phyloP scores from a whole-genome alignment of 352 stramenopile genomes.

The Phytopythium chamaehyphon region DNA sequence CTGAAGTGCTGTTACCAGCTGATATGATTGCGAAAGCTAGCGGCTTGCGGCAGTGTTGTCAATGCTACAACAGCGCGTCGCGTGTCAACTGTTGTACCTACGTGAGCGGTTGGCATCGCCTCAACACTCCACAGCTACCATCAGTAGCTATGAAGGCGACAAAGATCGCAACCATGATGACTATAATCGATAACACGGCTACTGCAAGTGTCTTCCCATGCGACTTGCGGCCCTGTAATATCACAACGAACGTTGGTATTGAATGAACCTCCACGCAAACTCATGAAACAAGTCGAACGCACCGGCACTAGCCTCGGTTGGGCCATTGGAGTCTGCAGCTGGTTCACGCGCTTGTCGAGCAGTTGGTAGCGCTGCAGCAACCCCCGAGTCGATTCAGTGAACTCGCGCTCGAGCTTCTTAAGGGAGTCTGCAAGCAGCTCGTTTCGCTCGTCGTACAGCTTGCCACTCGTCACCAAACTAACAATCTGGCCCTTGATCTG shows the following conservation, averaged over 20 bases:
- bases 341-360: constrained; percentile 55
- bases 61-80: not conserved
- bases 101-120: constrained; percentile 46
- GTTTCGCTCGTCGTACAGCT: constrained; percentile 62
- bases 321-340: constrained; percentile 43
- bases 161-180: constrained; percentile 25
- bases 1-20: not conserved
- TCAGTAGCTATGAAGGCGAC: constrained; percentile 24
- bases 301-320: constrained; percentile 35
- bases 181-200: constrained; percentile 13
- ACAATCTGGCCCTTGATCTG: constrained; percentile 75
- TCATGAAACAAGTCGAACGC: constrained; percentile 10
- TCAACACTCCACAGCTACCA: constrained; percentile 30
- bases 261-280: not conserved
- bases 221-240: constrained; percentile 23
- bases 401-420: constrained; percentile 58
- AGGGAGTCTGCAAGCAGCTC: constrained; percentile 55
- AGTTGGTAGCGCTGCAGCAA: constrained; percentile 54
- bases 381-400: constrained; percentile 49
- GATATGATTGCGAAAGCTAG: not conserved
- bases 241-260: not conserved
- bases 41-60: not conserved
- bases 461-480: constrained; percentile 52
- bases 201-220: constrained; percentile 15
- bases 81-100: constrained; percentile 16